Percentiles rank a stretch among this genome's conserved stretches.
Evolutionary conservation across 345 rosid species (phyloP).

Genomic region (Dipteronia sinensis): DNA sequence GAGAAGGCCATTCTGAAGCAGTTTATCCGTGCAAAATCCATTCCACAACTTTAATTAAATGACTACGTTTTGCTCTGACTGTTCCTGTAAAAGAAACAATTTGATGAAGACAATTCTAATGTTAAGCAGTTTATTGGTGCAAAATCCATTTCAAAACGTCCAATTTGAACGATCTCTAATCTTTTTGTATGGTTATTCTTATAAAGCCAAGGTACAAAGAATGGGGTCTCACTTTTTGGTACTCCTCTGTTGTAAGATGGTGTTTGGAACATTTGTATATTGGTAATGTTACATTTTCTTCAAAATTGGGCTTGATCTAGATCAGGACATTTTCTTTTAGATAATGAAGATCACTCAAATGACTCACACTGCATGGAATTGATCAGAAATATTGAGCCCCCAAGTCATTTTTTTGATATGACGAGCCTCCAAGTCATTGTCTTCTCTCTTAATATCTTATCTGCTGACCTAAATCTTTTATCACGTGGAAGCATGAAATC

Average conservation of each 20-base stretch:
- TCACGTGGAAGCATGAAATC: not conserved
- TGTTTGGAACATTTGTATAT: conserved; percentile 9
- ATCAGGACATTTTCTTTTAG: not conserved
- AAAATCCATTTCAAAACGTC: not conserved
- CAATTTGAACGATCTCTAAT: not conserved
- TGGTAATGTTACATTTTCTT: not conserved
- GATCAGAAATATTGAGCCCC: not conserved
- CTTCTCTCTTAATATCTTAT: not conserved
- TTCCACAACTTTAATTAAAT: conserved; percentile 51
- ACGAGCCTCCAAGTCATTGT: not conserved
- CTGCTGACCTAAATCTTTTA: not conserved
- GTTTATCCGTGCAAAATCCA: conserved; percentile 54
- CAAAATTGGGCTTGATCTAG: not conserved
- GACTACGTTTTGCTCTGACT: conserved; percentile 30
- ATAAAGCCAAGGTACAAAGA: not conserved
- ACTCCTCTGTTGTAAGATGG: conserved; percentile 3
- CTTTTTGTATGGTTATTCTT: not conserved
- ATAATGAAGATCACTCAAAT: not conserved
- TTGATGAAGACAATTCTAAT: not conserved
- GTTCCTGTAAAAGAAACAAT: conserved; percentile 14
- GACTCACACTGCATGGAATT: not conserved
- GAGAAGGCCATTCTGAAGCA: conserved; percentile 74
- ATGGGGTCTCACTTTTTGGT: not conserved
- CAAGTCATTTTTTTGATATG: too few relatives aligned
- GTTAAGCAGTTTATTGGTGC: not conserved